A percentile compares a stretch with the other conserved stretches of the same genome.
phyloP scores from a whole-genome alignment of 805 yeast genomes.

The Ogataea nitratoaversa region DNA sequence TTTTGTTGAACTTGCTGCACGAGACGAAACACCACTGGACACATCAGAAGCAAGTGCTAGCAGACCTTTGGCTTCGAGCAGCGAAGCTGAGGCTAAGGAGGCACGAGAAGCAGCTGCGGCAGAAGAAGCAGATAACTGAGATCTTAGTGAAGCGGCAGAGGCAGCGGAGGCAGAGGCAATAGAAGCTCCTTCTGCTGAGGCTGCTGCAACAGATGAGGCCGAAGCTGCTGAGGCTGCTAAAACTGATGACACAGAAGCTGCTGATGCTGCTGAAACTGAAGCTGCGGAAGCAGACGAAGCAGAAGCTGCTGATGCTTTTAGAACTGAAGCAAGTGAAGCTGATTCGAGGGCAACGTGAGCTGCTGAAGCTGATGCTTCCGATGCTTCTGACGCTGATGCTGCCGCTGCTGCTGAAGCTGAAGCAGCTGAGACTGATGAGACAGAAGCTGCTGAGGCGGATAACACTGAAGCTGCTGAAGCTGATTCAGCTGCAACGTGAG shows the following conservation, averaged over 20 bases:
- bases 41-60: constrained; percentile 31
- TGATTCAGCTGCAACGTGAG: constrained; percentile 11
- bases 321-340: constrained; percentile 13
- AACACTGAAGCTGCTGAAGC: constrained; percentile 6
- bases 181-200: constrained; percentile 6
- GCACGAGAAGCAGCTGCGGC: no score
- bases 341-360: constrained; percentile 6
- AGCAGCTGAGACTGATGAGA: constrained; percentile 7
- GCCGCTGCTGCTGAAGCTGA: constrained; percentile 6
- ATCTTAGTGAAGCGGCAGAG: constrained; percentile 7
- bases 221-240: constrained; percentile 7
- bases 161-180: constrained; percentile 6
- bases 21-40: constrained; percentile 16
- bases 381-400: constrained; percentile 23
- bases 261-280: constrained; percentile 1
- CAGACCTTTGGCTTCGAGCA: constrained; percentile 33
- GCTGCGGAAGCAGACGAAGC: constrained; percentile 18
- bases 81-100: constrained; percentile 14
- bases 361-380: constrained; percentile 9
- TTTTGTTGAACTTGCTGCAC: constrained; percentile 6
- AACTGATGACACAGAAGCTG: constrained; percentile 6
- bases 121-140: constrained; percentile 17
- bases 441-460: constrained; percentile 3
- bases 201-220: constrained; percentile 6
- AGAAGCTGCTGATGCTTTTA: constrained; percentile 6